phyloP scores from a whole-genome alignment of 805 yeast genomes.

The Candida khao-thaluensis region DNA sequence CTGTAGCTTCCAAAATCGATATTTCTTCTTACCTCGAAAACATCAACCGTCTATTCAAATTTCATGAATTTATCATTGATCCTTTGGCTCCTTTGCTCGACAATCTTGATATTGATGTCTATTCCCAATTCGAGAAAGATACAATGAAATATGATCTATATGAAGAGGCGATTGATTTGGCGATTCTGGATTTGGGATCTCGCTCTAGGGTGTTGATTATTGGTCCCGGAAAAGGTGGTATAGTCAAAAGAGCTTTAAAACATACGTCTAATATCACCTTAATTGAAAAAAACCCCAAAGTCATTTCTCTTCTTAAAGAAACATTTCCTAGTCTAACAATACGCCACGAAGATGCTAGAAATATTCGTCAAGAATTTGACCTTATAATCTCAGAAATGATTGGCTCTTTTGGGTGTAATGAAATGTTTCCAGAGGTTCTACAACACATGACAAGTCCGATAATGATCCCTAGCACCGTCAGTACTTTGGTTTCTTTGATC shows the following conservation, averaged over 20 bases:
- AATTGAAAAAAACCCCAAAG: constrained; percentile 59
- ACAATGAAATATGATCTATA: constrained; percentile 65
- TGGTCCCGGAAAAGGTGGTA: constrained; percentile 90
- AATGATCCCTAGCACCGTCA: constrained; percentile 48
- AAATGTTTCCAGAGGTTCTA: constrained; percentile 77
- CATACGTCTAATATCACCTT: constrained; percentile 35
- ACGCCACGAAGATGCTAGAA: constrained; percentile 58
- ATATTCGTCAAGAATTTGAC: constrained; percentile 38
- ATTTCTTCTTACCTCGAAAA: background rate
- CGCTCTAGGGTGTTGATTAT: constrained; percentile 49
- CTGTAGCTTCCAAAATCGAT: background rate
- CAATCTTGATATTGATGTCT: constrained; percentile 57
- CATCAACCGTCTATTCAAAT: constrained; percentile 1
- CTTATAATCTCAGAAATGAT: constrained; percentile 76
- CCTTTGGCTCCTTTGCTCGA: constrained; percentile 75
- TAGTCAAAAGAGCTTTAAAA: constrained; percentile 44
- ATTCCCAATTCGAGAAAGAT: constrained; percentile 73
- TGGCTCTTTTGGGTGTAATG: constrained; percentile 94
- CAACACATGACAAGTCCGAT: constrained; percentile 11
- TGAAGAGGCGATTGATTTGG: constrained; percentile 58
- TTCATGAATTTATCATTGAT: constrained; percentile 21
- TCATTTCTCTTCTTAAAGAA: background rate
- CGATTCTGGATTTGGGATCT: constrained; percentile 35
- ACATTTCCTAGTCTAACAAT: constrained; percentile 28
- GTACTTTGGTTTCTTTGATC: constrained; percentile 66